Conservation (phyloP, 768 basidiomycete genomes). For the Rhodotorula toruloides region DNA sequence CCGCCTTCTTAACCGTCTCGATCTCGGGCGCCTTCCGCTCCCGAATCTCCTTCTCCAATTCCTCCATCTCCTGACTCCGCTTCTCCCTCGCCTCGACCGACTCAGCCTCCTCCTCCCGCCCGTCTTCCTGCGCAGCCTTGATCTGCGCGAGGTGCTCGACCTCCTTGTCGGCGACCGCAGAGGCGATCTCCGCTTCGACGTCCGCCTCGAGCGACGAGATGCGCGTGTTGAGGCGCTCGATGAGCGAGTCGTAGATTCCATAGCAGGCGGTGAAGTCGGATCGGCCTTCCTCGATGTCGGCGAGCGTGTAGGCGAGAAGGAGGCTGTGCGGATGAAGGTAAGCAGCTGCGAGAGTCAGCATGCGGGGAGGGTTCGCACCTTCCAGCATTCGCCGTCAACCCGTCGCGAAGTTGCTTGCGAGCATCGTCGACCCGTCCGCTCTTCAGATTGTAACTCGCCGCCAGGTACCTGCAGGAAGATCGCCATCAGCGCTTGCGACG, state of each 20-base stretch:
- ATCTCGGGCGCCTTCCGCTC: slow-evolving; percentile 51
- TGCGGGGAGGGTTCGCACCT: slow-evolving; percentile 52
- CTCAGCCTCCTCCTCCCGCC: slow-evolving; percentile 32
- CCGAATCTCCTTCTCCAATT: slow-evolving; percentile 24
- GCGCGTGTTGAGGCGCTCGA: slow-evolving; percentile 56
- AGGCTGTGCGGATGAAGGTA: slow-evolving; percentile 54
- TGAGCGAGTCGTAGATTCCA: slow-evolving; percentile 64
- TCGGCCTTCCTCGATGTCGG: slow-evolving; percentile 64
- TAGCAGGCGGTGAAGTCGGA: slow-evolving; percentile 67
- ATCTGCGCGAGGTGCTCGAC: slow-evolving; percentile 29
- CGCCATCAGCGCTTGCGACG: not conserved
- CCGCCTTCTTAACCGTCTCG: slow-evolving; percentile 58
- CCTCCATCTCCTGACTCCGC: slow-evolving; percentile 33
- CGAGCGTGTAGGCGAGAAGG: slow-evolving; percentile 82
- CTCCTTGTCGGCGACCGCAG: slow-evolving; percentile 28
- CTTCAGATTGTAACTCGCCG: slow-evolving; percentile 71
- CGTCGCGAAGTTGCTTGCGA: slow-evolving; percentile 68
- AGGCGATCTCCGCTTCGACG: slow-evolving; percentile 39
- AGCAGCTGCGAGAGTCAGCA: not conserved
- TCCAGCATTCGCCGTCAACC: slow-evolving; percentile 78
- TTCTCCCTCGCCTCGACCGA: slow-evolving; percentile 37
- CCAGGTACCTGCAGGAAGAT: slow-evolving; percentile 68
- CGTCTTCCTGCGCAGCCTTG: slow-evolving; percentile 20
- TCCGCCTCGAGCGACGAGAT: slow-evolving; percentile 44
- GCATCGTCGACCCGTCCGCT: slow-evolving; percentile 78